A percentile compares a stretch with the other conserved stretches of the same genome.
Conservation (phyloP, 768 basidiomycete genomes). For the Mycena galopus region DNA sequence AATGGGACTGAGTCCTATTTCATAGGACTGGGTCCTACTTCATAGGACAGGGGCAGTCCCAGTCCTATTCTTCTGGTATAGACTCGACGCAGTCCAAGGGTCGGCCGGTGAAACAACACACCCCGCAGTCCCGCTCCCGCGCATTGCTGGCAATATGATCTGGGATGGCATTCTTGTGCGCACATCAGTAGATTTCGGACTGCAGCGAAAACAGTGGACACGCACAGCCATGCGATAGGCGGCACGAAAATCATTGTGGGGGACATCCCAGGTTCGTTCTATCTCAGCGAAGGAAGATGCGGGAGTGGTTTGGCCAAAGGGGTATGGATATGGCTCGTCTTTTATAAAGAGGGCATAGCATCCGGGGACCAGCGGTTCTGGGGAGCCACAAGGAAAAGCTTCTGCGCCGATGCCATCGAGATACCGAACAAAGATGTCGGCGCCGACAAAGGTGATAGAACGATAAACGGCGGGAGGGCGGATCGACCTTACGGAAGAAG, state of each 20-base stretch:
- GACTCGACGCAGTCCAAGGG: too few relatives aligned
- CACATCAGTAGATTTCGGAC: background rate
- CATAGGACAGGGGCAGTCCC: too few relatives aligned
- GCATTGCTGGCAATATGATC: conserved; percentile 1
- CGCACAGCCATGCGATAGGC: conserved; percentile 17
- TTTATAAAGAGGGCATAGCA: conserved; percentile 25
- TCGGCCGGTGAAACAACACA: too few relatives aligned
- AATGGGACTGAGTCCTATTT: too few relatives aligned
- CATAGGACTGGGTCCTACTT: too few relatives aligned
- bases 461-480: conserved; percentile 27
- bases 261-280: conserved; percentile 7
- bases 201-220: background rate
- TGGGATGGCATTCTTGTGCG: background rate
- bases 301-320: background rate
- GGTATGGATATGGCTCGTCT: conserved; percentile 6
- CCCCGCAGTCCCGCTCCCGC: background rate
- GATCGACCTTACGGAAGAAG: background rate
- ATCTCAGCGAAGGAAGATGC: background rate
- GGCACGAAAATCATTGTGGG: conserved; percentile 6
- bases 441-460: conserved; percentile 17
- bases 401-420: conserved; percentile 12
- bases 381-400: conserved; percentile 11
- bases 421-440: conserved; percentile 12
- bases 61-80: too few relatives aligned
- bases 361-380: conserved; percentile 18